Conservation (phyloP, 345 rosid species). For the Toxicodendron radicans region DNA sequence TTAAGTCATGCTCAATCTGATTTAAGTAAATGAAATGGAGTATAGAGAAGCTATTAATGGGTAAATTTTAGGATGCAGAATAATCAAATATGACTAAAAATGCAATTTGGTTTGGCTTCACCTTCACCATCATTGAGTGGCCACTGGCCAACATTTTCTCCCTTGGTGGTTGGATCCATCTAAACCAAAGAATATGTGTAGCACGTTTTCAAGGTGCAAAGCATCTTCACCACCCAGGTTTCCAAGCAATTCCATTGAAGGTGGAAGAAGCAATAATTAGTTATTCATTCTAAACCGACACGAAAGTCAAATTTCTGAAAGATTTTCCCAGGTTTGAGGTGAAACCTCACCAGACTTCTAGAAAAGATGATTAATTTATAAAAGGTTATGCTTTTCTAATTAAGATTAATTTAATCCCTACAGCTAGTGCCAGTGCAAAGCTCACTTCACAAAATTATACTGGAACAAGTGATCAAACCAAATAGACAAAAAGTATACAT, state of each 20-base stretch:
- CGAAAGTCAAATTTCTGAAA: not conserved
- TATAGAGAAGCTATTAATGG: too few relatives aligned
- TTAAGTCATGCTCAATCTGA: not conserved
- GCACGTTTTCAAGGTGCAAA: not conserved
- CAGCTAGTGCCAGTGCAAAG: not conserved
- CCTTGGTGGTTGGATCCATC: not conserved
- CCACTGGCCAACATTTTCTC: too few relatives aligned
- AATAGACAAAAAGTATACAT: too few relatives aligned
- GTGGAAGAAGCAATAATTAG: not conserved
- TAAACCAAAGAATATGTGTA: too few relatives aligned
- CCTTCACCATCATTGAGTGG: too few relatives aligned
- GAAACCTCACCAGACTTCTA: not conserved
- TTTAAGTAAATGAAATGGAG: too few relatives aligned
- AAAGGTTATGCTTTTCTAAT: not conserved
- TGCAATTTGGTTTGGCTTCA: too few relatives aligned
- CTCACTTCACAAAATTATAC: too few relatives aligned
- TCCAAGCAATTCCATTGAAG: not conserved
- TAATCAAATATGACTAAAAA: too few relatives aligned
- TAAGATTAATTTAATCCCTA: not conserved
- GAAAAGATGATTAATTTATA: too few relatives aligned
- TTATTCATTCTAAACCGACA: not conserved
- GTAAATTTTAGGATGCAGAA: too few relatives aligned
- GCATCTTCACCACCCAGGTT: not conserved
- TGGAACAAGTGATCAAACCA: too few relatives aligned
- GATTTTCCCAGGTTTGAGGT: not conserved